Evolutionary conservation across 2,329 filamentous ascomycete species (phyloP).

Genomic region (Nemania sp.): DNA sequence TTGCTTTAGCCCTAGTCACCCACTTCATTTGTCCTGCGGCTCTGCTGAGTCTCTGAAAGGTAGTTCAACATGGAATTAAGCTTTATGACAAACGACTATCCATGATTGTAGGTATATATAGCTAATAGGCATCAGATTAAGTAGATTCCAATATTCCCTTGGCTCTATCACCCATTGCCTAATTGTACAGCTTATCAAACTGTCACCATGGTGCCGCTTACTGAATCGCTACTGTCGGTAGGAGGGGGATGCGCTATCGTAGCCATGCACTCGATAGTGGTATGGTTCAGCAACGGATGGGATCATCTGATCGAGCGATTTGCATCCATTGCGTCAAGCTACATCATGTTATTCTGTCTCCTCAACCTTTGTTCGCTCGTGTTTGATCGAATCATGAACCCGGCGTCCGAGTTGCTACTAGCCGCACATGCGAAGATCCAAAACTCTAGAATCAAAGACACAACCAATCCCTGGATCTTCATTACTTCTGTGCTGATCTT

Average conservation of each 20-base stretch:
- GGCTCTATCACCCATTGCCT: neutral
- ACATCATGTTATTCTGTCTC: constrained; percentile 8
- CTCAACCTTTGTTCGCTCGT: neutral
- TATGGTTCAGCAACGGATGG: constrained; percentile 4
- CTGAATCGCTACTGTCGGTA: neutral
- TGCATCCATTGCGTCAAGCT: constrained; percentile 1
- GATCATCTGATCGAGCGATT: neutral
- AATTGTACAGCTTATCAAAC: neutral
- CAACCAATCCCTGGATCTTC: neutral
- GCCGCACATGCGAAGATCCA: neutral
- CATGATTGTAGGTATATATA: neutral
- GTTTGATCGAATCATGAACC: neutral
- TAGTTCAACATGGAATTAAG: neutral
- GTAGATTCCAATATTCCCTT: neutral
- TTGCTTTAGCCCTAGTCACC: neutral
- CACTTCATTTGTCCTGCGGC: neutral
- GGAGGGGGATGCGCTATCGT: neutral
- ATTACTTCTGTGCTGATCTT: neutral
- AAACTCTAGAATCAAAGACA: neutral
- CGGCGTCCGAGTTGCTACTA: too few relatives aligned
- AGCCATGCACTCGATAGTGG: neutral
- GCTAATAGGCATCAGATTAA: neutral
- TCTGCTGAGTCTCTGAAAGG: neutral
- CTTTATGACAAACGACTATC: neutral
- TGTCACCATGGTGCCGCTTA: neutral